Evolutionary conservation across 75 land plant genomes (phyloP), one percentile per base, ranked within the genome.

Genomic region (Isoetes taiwanensis): DNA sequence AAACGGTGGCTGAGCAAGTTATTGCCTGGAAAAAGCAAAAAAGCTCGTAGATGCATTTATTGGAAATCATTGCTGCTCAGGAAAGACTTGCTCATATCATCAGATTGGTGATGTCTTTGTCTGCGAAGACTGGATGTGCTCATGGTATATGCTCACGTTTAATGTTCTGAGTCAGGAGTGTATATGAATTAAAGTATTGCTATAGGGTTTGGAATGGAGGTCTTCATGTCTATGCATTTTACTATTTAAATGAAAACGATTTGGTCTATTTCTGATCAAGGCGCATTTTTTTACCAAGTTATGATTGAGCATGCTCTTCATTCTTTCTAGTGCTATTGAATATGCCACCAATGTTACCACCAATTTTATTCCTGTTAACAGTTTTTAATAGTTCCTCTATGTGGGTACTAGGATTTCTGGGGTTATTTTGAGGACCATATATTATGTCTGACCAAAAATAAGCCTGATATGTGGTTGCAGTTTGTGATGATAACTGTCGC

Each of bases 401-500:
- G 9, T 14, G 14, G 9, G 14, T 37, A 9, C 39, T 37, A 10
- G 28, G 42, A 17, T 10, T 6, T 30, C 4, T 12, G 16, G 28
- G 2, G 17, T 32, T 50, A 2, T 2, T 1, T 52, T 1, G 10
- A 24, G 30, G 9, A 8, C 8, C 30, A 26, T 28, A 26, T 60
- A 0, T 2, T 10, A 24, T 5, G 59, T 43, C 40, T 3, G 34
- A n/a, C n/a, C 29, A 2, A 20, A n/a, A 20, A 4, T 4, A 3
- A 26, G 26, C 30, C 30, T 19, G 31, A 10, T 14, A 12, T 32
- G 24, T 69, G 20, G 32, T 3, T 73, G 39, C 78, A 90, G 96
- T 84, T 0, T 91, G 97, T 71, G 97, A 83, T 73, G 97, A 91
- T 69, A 63, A 85, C 12, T 91, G 97, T 43, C 73, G 84, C 35